These are phyloP conservation scores for Nannizziopsis barbatae DNA, from an alignment of 2,329 filamentous ascomycete genomes.

Conservation along the genomic window DNA sequence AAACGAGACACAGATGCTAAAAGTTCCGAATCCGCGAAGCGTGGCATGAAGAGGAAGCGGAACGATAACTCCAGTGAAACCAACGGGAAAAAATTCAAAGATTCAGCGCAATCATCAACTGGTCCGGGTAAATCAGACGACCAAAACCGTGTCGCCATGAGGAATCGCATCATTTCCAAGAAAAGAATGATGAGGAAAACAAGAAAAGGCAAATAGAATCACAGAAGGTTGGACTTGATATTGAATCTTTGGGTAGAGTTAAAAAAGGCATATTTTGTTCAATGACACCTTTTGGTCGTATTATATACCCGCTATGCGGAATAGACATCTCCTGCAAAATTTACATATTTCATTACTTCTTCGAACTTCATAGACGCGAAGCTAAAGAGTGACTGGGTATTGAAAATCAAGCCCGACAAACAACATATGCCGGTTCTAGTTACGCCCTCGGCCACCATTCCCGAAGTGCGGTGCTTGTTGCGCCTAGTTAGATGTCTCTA, in stretches of 20 bases:
- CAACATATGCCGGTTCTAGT: too few species aligned
- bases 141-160: conserved; percentile 47
- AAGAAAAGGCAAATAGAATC: conserved; percentile 42
- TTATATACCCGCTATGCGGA: too few species aligned
- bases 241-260: neutral
- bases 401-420: too few species aligned
- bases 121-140: conserved; percentile 24
- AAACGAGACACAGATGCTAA: neutral
- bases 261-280: neutral
- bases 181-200: conserved; percentile 62
- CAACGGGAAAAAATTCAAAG: conserved; percentile 13
- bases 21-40: conserved; percentile 14
- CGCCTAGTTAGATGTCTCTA: too few species aligned
- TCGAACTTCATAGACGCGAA: too few species aligned
- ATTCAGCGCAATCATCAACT: conserved; percentile 11
- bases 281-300: too few species aligned
- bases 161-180: conserved; percentile 71
- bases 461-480: too few species aligned
- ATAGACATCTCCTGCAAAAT: too few species aligned
- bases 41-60: conserved; percentile 25
- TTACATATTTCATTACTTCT: too few species aligned
- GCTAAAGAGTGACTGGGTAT: too few species aligned
- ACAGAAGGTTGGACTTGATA: conserved; percentile 4
- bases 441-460: too few species aligned
- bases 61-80: conserved; percentile 12